Evolutionary conservation across 78 protist species (phyloP), one percentile per base, ranked within the genome.

Genomic region (Dictyostelium discoideum): DNA sequence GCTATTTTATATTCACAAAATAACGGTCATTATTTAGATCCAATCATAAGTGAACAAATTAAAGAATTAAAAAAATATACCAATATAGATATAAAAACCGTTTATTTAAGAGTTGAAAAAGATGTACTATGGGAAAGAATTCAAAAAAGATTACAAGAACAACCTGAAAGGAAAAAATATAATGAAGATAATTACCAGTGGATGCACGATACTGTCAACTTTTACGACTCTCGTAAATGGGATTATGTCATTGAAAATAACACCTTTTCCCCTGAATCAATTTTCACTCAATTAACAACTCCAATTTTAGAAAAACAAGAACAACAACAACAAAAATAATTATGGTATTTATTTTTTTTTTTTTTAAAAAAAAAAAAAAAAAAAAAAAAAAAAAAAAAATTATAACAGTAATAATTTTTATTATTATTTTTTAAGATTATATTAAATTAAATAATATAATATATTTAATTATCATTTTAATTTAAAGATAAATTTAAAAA

Each of bases 51-150:
- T 16, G 76, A 73, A 32, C 96, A 93, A 76, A 93, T 93, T 42
- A 73, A 84, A 79, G 96, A 93, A 40, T 72, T 93, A 4, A 57
- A 69, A 42, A 74, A 29, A 24, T 82, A 85, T 39, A 84, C 96
- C 13, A 50, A 93, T 8, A 80, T 93, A 26, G 84, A 87, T 13
- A 85, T 84, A 5, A 83, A 80, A 42, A 93, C 96, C 22, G 92
- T 93, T 11, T 85, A 82, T 63, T 81, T 93, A 5, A 74, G 67
- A 18, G 92, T 93, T n/a, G 80, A 50, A 13, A 26, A 73, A 29
- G 82, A 93, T n/a, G 18, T 10, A 1, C 82, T 93, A 7, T 93
- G 96, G 96, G 20, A 73, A 24, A 24, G 96, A 37, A 93, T 93
- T 20, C 65, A 82, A 76, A 13, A 86, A 32, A 79, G 96, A 24